phyloP scores from a whole-genome alignment of 2,329 filamentous ascomycete species.

The Fusarium pseudoanthophilum region DNA sequence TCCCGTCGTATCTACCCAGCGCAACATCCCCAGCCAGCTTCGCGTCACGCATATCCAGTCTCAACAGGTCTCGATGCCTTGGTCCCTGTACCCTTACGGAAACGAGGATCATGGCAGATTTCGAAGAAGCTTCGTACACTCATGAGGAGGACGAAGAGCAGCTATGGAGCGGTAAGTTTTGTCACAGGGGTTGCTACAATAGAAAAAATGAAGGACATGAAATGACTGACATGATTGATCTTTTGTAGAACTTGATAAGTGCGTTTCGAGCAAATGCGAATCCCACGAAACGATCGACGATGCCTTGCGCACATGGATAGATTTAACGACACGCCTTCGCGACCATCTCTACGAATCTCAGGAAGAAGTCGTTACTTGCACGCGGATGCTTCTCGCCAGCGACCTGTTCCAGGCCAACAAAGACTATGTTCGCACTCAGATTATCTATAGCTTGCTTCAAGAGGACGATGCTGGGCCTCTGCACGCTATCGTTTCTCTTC shows the following conservation, averaged over 20 bases:
- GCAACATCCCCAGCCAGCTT: conserved; percentile 8
- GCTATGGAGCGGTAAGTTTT: conserved; percentile 82
- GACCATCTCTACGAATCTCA: conserved; percentile 80
- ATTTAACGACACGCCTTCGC: conserved; percentile 79
- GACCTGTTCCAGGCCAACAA: conserved; percentile 77
- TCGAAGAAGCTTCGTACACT: conserved; percentile 69
- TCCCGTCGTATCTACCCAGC: conserved; percentile 25
- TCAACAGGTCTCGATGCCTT: conserved; percentile 50
- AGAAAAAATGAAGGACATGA: conserved; percentile 4
- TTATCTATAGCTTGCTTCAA: conserved; percentile 89
- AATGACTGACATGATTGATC: conserved; percentile 21
- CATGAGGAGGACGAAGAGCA: conserved; percentile 85
- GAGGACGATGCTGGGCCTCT: conserved; percentile 87
- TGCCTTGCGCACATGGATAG: conserved; percentile 83
- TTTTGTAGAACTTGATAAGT: conserved; percentile 59
- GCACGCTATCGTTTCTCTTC: conserved; percentile 82
- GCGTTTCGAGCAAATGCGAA: conserved; percentile 59
- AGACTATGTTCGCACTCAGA: conserved; percentile 91
- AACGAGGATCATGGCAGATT: conserved; percentile 64
- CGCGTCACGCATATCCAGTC: conserved; percentile 20
- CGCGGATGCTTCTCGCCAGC: conserved; percentile 80
- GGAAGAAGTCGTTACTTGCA: conserved; percentile 82
- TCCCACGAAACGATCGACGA: conserved; percentile 78
- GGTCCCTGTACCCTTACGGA: conserved; percentile 41
- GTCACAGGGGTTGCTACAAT: background rate